phyloP scores from a whole-genome alignment of 2,329 filamentous ascomycete species.

The Colletotrichum cordylinicola region DNA sequence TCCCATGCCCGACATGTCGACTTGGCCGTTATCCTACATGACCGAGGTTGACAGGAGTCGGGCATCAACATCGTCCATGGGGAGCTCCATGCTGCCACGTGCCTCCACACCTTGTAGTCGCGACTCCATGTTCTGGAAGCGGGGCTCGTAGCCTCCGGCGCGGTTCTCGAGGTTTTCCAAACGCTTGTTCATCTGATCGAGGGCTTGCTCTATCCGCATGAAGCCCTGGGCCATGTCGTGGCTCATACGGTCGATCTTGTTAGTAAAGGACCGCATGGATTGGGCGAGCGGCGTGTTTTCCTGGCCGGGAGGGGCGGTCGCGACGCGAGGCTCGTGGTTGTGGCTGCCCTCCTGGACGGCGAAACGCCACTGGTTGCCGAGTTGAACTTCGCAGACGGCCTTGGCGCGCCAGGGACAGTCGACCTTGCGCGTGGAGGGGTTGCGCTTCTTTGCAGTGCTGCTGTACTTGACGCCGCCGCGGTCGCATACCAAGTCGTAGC shows the following conservation, averaged over 20 bases:
- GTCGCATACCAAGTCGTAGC: constrained; percentile 68
- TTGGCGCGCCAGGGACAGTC: constrained; percentile 69
- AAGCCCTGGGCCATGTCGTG: constrained; percentile 63
- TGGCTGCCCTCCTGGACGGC: constrained; percentile 65
- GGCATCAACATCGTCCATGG: constrained; percentile 51
- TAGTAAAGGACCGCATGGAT: constrained; percentile 61
- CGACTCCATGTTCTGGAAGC: constrained; percentile 49
- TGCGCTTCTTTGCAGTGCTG: constrained; percentile 69
- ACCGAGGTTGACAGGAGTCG: constrained; percentile 48
- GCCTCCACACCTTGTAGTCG: constrained; percentile 46
- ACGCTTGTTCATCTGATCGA: constrained; percentile 60
- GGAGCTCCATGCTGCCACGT: constrained; percentile 29
- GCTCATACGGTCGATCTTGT: constrained; percentile 64
- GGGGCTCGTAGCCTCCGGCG: constrained; percentile 46
- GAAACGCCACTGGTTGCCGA: constrained; percentile 70
- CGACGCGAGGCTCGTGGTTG: constrained; percentile 65
- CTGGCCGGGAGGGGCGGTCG: constrained; percentile 58
- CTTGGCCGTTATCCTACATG: constrained; percentile 39
- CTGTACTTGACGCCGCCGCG: constrained; percentile 69
- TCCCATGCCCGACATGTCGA: background rate
- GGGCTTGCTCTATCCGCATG: constrained; percentile 52
- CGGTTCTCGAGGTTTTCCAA: constrained; percentile 58
- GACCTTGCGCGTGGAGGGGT: constrained; percentile 68
- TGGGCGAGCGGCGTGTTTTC: constrained; percentile 64
- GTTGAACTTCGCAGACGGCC: constrained; percentile 67